Evolutionary conservation across 352 stramenopile species (phyloP).

Genomic region (Poterioochromonas sp.): DNA sequence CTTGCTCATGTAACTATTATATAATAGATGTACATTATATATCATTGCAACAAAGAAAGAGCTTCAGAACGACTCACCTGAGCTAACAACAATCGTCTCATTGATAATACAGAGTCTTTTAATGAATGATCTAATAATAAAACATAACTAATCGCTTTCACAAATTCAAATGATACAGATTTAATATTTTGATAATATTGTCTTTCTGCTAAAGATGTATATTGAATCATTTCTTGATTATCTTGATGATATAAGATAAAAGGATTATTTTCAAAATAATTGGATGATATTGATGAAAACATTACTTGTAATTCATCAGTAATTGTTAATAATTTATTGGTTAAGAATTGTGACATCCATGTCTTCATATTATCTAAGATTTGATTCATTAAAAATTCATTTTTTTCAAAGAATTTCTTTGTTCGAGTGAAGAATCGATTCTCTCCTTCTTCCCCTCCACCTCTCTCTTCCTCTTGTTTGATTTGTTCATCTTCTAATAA

Average conservation of each 20-base stretch:
- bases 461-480: too few relatives aligned
- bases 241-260: not conserved
- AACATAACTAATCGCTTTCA: conserved; percentile 86
- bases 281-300: not conserved
- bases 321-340: not conserved
- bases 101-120: conserved; percentile 69
- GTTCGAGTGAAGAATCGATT: too few relatives aligned
- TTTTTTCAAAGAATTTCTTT: too few relatives aligned
- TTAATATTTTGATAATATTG: conserved; percentile 67
- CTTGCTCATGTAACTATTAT: conserved; percentile 59
- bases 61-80: conserved; percentile 52
- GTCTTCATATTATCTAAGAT: not conserved
- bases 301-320: not conserved
- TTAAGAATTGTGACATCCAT: not conserved
- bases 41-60: not conserved
- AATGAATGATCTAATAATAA: conserved; percentile 82
- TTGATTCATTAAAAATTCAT: too few relatives aligned
- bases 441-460: too few relatives aligned
- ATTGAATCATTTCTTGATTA: not conserved
- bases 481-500: too few relatives aligned
- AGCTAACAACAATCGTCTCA: conserved; percentile 78
- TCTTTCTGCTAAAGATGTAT: conserved; percentile 61
- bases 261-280: not conserved
- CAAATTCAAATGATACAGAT: conserved; percentile 87
- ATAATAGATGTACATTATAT: not conserved